These are phyloP conservation scores for Vigna unguiculata DNA, from an alignment of 306 rosid species.

Conservation along the genomic window DNA sequence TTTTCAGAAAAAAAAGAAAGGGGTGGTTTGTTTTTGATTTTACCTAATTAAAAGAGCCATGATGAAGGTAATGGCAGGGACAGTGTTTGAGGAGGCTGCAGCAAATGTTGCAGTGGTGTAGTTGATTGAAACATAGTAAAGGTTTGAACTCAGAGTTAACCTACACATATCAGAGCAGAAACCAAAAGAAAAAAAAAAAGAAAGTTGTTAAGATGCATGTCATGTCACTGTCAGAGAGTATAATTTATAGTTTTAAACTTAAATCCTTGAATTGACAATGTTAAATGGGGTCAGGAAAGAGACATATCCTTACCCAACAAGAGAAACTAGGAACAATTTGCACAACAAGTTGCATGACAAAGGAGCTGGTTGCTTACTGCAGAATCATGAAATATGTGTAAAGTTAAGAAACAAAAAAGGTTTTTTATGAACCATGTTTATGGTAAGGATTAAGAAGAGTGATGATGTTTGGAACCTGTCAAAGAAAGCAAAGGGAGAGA, in stretches of 20 bases:
- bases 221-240: constrained; percentile 9
- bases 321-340: constrained; percentile 77
- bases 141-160: constrained; percentile 80
- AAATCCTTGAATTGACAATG: constrained; percentile 1
- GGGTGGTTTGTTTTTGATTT: neutral
- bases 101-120: constrained; percentile 91
- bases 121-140: constrained; percentile 78
- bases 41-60: constrained; percentile 76
- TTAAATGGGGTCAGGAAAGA: constrained; percentile 36
- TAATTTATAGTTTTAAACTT: constrained; percentile 3
- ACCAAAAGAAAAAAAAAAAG: neutral
- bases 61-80: constrained; percentile 84
- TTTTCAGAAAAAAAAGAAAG: neutral
- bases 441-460: neutral
- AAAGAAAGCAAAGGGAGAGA: constrained; percentile 80
- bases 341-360: constrained; percentile 65
- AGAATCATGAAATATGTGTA: constrained; percentile 26
- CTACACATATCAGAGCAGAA: constrained; percentile 43
- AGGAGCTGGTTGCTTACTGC: constrained; percentile 70
- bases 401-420: constrained; percentile 4
- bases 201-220: constrained; percentile 1
- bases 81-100: constrained; percentile 80
- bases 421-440: neutral
- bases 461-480: constrained; percentile 62
- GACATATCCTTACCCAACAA: constrained; percentile 71